Percentiles rank a stretch among this genome's conserved stretches.
phyloP scores from a whole-genome alignment of 139 green algal genomes.

The Limnomonas spitsbergensis region DNA sequence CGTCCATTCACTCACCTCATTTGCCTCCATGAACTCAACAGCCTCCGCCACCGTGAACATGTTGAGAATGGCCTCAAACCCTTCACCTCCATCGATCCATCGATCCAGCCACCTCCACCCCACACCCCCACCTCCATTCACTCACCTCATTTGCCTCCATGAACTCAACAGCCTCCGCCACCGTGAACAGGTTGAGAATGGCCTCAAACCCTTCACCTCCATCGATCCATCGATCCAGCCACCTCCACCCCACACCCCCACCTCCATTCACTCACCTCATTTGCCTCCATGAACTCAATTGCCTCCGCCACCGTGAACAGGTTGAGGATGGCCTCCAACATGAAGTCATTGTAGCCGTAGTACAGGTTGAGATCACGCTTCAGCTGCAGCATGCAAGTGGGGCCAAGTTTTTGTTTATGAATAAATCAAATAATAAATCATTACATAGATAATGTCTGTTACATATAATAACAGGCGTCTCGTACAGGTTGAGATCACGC shows the following conservation, averaged over 20 bases:
- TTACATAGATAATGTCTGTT: no score
- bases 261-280: no score
- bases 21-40: conserved; percentile 73
- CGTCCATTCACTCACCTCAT: no score
- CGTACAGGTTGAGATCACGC: conserved; percentile 52
- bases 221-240: background rate
- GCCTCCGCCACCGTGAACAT: conserved; percentile 27
- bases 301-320: conserved; percentile 27
- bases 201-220: background rate
- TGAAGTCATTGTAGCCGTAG: conserved; percentile 97
- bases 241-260: background rate
- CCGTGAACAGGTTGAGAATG: conserved; percentile 28
- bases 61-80: conserved; percentile 22
- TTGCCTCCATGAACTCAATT: conserved; percentile 74
- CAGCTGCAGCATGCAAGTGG: background rate
- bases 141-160: conserved; percentile 83
- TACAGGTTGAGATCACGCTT: conserved; percentile 50
- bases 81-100: no score
- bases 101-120: no score
- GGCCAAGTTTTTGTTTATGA: background rate
- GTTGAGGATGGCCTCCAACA: conserved; percentile 64
- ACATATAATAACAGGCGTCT: no score
- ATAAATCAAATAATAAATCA: background rate
- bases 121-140: background rate
- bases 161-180: conserved; percentile 43